phyloP scores from a whole-genome alignment of 75 land plant genomes.

The Adiantum capillusveneris region DNA sequence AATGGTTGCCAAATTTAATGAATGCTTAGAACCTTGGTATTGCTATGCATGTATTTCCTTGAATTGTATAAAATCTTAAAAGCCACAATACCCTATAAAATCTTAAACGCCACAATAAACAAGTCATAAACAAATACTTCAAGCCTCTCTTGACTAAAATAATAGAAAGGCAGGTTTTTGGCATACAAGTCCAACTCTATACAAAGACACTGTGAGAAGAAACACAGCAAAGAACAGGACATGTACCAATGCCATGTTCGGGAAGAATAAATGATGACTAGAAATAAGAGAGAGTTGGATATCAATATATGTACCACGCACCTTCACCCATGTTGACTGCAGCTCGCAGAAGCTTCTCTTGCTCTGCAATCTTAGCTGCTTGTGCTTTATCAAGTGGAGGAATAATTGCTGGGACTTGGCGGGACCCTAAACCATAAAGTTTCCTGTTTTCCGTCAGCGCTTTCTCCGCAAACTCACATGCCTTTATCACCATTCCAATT shows the following conservation, averaged over 20 bases:
- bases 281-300: not conserved
- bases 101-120: too few species aligned
- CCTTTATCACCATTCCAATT: conserved; percentile 77
- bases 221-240: not conserved
- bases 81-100: too few species aligned
- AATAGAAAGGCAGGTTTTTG: too few species aligned
- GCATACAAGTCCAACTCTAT: too few species aligned
- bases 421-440: conserved; percentile 65
- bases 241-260: not conserved
- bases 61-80: too few species aligned
- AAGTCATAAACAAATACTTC: too few species aligned
- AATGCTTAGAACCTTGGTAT: too few species aligned
- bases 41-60: too few species aligned
- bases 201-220: too few species aligned
- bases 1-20: too few species aligned
- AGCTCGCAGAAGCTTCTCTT: conserved; percentile 82
- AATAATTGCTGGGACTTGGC: conserved; percentile 53
- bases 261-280: not conserved
- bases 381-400: conserved; percentile 79
- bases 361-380: conserved; percentile 86
- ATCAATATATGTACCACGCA: conserved; percentile 1
- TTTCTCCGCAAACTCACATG: conserved; percentile 88
- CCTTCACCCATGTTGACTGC: conserved; percentile 93
- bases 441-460: conserved; percentile 69
- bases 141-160: too few species aligned